Conservation (phyloP, 768 basidiomycete species). For the Lactarius deliciosus region DNA sequence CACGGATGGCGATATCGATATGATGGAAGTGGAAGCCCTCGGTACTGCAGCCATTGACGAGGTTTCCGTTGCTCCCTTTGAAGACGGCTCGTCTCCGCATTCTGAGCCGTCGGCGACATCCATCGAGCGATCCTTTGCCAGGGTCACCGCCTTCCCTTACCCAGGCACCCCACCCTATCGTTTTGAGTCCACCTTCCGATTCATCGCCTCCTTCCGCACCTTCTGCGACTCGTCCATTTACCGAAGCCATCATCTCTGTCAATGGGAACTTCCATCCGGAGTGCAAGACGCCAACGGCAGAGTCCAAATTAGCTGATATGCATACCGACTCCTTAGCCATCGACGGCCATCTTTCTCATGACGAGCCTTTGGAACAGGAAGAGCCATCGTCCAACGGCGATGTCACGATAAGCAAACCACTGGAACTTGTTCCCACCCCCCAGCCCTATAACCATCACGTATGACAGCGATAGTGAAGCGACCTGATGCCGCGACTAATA, state of each 20-base stretch:
- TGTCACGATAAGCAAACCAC: background rate
- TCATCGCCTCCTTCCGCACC: conserved; percentile 9
- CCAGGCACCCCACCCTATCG: conserved; percentile 10
- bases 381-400: conserved; percentile 4
- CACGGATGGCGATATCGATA: conserved; percentile 19
- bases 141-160: conserved; percentile 6
- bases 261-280: conserved; percentile 13
- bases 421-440: background rate
- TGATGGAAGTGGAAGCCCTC: conserved; percentile 14
- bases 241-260: conserved; percentile 15
- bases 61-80: conserved; percentile 8
- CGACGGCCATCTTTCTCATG: conserved; percentile 3
- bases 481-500: background rate
- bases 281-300: conserved; percentile 4
- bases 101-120: conserved; percentile 21
- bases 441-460: conserved; percentile 2
- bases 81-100: conserved; percentile 15
- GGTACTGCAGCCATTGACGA: conserved; percentile 10
- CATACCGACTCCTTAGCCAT: background rate
- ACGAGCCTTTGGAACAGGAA: background rate
- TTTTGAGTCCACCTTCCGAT: conserved; percentile 9
- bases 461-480: conserved; percentile 13
- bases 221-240: conserved; percentile 5
- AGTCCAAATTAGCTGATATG: conserved; percentile 7
- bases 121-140: conserved; percentile 20